phyloP scores from a whole-genome alignment of 2,329 filamentous ascomycete species.

The Ceratocystis variospora region DNA sequence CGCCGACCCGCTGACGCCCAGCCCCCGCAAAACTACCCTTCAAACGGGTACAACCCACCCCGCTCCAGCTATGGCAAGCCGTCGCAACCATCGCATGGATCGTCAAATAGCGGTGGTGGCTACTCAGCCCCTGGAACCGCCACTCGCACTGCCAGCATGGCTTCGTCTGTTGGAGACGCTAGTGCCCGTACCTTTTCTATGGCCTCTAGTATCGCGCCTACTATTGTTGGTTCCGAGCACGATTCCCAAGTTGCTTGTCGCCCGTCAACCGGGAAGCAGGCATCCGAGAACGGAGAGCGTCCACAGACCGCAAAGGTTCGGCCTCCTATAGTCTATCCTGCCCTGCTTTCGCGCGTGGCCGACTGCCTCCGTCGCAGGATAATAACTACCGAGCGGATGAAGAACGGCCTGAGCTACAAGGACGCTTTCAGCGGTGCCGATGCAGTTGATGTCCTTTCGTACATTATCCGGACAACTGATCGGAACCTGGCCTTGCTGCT shows the following conservation, averaged over 20 bases:
- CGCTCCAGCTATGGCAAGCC: slow-evolving; percentile 28
- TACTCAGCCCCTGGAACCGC: slow-evolving; percentile 39
- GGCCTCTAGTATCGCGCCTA: slow-evolving; percentile 68
- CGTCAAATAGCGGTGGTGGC: slow-evolving; percentile 26
- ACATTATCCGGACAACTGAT: slow-evolving; percentile 95
- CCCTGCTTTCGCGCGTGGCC: slow-evolving; percentile 80
- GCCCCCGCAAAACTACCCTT: slow-evolving; percentile 12
- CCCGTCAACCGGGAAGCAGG: slow-evolving; percentile 44
- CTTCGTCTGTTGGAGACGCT: slow-evolving; percentile 37
- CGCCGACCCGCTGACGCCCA: slow-evolving; percentile 35
- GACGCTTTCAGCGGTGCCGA: slow-evolving; percentile 93
- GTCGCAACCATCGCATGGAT: slow-evolving; percentile 22
- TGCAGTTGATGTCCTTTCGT: slow-evolving; percentile 86
- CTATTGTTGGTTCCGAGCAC: slow-evolving; percentile 49
- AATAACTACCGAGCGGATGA: slow-evolving; percentile 70
- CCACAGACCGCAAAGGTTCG: slow-evolving; percentile 49
- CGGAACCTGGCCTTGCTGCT: slow-evolving; percentile 83
- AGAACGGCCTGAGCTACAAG: slow-evolving; percentile 95
- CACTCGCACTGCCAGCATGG: slow-evolving; percentile 48
- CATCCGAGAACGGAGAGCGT: slow-evolving; percentile 36
- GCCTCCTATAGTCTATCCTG: slow-evolving; percentile 84
- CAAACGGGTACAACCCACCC: slow-evolving; percentile 15
- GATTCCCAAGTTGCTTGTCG: slow-evolving; percentile 41
- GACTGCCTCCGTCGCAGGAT: slow-evolving; percentile 88
- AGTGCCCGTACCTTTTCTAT: slow-evolving; percentile 70